Evolutionary conservation across 2,329 filamentous ascomycete genomes (phyloP).

Genomic region (Cladosporium sp.): DNA sequence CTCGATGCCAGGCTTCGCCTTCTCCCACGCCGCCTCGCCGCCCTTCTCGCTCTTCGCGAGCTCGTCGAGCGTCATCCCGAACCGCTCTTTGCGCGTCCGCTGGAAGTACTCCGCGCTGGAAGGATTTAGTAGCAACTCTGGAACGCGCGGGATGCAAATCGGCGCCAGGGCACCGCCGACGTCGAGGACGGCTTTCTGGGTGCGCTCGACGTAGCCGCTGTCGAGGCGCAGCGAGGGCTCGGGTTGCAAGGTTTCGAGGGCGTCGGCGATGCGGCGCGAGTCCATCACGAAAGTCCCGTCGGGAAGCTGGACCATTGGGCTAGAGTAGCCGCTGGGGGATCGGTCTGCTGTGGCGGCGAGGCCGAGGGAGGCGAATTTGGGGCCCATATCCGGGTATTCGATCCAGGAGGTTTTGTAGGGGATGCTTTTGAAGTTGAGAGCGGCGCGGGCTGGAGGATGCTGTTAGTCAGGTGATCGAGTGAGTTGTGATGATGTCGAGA

Average conservation of each 20-base stretch:
- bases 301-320: constrained; percentile 58
- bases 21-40: constrained; percentile 54
- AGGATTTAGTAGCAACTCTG: constrained; percentile 54
- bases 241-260: constrained; percentile 62
- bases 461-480: constrained; percentile 17
- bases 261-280: constrained; percentile 60
- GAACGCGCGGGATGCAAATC: constrained; percentile 53
- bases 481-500: neutral
- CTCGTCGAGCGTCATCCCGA: constrained; percentile 59
- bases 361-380: constrained; percentile 54
- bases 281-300: constrained; percentile 66
- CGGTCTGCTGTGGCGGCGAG: constrained; percentile 49
- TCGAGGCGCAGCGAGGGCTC: constrained; percentile 61
- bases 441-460: constrained; percentile 57
- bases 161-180: constrained; percentile 44
- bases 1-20: constrained; percentile 42
- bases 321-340: constrained; percentile 50
- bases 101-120: constrained; percentile 59
- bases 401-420: constrained; percentile 70
- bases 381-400: constrained; percentile 65
- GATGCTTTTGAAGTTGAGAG: constrained; percentile 68
- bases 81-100: constrained; percentile 50
- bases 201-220: constrained; percentile 48
- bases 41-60: constrained; percentile 44
- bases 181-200: constrained; percentile 45